Base-by-base conservation (phyloP, 1,139 yeast genomes). In the Hanseniaspora uvarum region DNA sequence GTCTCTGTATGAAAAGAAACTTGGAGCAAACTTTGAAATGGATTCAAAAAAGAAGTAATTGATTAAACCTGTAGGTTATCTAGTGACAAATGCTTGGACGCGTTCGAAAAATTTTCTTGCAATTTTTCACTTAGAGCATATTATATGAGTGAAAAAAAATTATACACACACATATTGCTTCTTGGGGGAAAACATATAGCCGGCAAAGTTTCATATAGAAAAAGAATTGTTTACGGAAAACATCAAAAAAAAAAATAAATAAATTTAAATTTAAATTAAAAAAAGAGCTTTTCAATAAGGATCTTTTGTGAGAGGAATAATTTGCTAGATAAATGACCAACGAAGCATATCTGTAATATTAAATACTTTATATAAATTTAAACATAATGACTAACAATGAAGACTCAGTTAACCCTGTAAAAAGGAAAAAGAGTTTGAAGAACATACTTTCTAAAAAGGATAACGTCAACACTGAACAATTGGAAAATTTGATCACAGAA, bases 1-100 rank as follows among this genome's bases (percentile, higher is more conserved):
- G 12, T 26, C 36, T 18, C 19, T 38, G 26, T 34, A n/a, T 30
- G 53, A 49, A 26, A 39, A 14, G 12, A 33, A 33, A 14, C 19
- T 49, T 12, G 53, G 53, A 4, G 47, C 24, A n/a, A 41, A 46
- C 36, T 49, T 49, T 41, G 53, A 41, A 28, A 49, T 41, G 47
- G 43, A 26, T 21, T 14, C 8, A n/a, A 23, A 34, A 10, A 24
- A 11, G 24, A 21, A 23, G 12, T 18, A 18, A 7, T 14, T 21
- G 6, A 34, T 34, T 16, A 34, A 34, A 34, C n/a, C n/a, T 12
- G n/a, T n/a, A n/a, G n/a, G n/a, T n/a, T n/a, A n/a, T n/a, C n/a
- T n/a, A n/a, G n/a, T n/a, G n/a, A n/a, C n/a, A n/a, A n/a, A n/a
- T n/a, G n/a, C n/a, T n/a, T n/a, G n/a, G n/a, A n/a, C n/a, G n/a